Base-by-base conservation (phyloP, 2,329 filamentous ascomycete genomes). In the Aspergillus quadrilineatus region DNA sequence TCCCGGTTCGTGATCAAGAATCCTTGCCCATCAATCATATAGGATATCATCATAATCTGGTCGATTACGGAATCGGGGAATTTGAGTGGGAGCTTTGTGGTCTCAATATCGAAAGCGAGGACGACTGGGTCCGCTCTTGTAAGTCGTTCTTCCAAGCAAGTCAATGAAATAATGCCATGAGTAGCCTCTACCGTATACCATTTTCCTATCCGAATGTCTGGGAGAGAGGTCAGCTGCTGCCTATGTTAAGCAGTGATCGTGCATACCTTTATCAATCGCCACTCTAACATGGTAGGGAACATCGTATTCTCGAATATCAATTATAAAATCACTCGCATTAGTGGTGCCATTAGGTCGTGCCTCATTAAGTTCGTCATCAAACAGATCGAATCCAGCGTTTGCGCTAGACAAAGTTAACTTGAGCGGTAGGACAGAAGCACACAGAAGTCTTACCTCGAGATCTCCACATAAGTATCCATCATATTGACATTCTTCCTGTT, bases 21-120 rank as follows among this genome's bases (percentile, higher is more conserved):
- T 4, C 94, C 94, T 75, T 96, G 92, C 0, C 94, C 95, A 66
- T 99, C 94, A 67, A 99, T 97, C 95, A 99, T 99, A 79, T 99
- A 99, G 32, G 95, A 99, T 73, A 99, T 93, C 94, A 99, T 99
- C 92, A 99, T 99, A 69, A 99, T 89, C 72, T 96, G 93, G 76
- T 99, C 94, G 61, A 96, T 88, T 4, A 92, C 84, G 1, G 94
- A 88, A 70, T 99, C 95, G 28, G 94, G 95, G 66, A 99, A 99
- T 73, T 99, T 99, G 53, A 99, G 80, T 1, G 95, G 94, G 14
- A 94, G 80, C 70, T 99, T 99, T 4, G 90, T 93, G 2, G 94
- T 99, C 76, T 99, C 94, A 69, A 99, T 99, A 85, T 99, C 94
- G 76, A 88, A 99, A n/a, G 94, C 94, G 83, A 99, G 89, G 17